phyloP scores from a whole-genome alignment of 2,329 filamentous ascomycete genomes.

The Pestalotiopsis sp. region DNA sequence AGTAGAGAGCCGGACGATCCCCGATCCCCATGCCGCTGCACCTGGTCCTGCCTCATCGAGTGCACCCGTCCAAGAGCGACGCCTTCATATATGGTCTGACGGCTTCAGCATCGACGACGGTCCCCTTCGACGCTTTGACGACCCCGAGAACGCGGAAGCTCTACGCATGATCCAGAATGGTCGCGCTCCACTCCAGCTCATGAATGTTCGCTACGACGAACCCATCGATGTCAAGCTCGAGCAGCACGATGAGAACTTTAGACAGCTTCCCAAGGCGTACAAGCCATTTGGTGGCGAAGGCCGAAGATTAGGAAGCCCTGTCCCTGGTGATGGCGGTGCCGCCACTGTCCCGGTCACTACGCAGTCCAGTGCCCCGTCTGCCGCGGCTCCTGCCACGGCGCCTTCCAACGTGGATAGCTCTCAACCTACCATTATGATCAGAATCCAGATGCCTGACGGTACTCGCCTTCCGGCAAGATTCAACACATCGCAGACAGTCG shows the following conservation, averaged over 20 bases:
- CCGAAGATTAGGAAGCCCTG: slow-evolving; percentile 75
- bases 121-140: slow-evolving; percentile 75
- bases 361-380: slow-evolving; percentile 27
- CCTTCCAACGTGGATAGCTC: slow-evolving; percentile 60
- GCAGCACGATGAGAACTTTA: slow-evolving; percentile 76
- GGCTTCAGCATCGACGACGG: slow-evolving; percentile 87
- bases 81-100: slow-evolving; percentile 80
- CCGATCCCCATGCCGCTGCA: slow-evolving; percentile 53
- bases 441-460: slow-evolving; percentile 79
- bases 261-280: slow-evolving; percentile 73
- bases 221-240: slow-evolving; percentile 79
- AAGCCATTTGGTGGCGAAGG: slow-evolving; percentile 75
- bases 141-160: slow-evolving; percentile 73
- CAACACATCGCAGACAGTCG: slow-evolving; percentile 78
- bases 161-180: slow-evolving; percentile 77
- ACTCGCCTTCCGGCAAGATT: slow-evolving; percentile 79
- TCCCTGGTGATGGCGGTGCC: slow-evolving; percentile 57
- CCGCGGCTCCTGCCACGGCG: slow-evolving; percentile 17
- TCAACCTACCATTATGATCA: slow-evolving; percentile 69
- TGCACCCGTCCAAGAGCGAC: slow-evolving; percentile 62
- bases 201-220: slow-evolving; percentile 76
- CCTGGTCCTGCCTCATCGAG: slow-evolving; percentile 31
- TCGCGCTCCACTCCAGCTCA: slow-evolving; percentile 75
- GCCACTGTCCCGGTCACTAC: slow-evolving; percentile 34
- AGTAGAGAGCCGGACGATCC: slow-evolving; percentile 68